Base-by-base conservation (phyloP, 768 basidiomycete genomes). In the Lentinula edodes region DNA sequence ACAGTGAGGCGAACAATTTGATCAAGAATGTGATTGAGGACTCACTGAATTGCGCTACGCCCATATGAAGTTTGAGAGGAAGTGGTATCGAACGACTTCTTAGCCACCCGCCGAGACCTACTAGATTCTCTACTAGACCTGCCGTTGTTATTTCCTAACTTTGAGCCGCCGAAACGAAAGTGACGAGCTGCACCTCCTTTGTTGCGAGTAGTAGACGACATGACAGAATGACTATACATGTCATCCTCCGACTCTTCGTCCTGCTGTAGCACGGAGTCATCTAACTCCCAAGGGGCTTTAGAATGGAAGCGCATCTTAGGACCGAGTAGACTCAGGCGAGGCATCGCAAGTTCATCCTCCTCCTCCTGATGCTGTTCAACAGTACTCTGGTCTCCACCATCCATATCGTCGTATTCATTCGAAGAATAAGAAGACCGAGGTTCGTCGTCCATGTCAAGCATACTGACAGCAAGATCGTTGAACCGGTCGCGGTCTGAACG, bases 281-380 rank as follows among this genome's bases (percentile, higher is more conserved):
- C 88, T 41, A 80, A 73, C 73, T 92, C 90, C 91, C 91, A 93
- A 43, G 91, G 91, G 16, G 91, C 88, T 28, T 82, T 87, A 63
- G 88, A 89, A 72, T 91, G 89, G 69, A 91, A 85, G 55, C 86
- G 85, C 81, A 92, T 89, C 72, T 85, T 91, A 35, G 91, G 91
- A n/a, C 91, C 91, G 38, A 88, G 83, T 52, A 87, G 74, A 67
- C 88, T 91, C 72, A 91, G 83, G 58, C 86, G 80, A 62, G 79
- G 71, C 1, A 78, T 73, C 41, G 76, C 66, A 8, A 78, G 78
- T 41, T 81, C 76, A 55, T 81, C 78, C 50, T 76, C 76, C 45
- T 76, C 76, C 52, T 75, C 73, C 18, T 70, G 70, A 23, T 77
- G 75, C 52, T 80, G 74, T 52, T 71, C 74, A 48, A 71, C 52